phyloP scores from a whole-genome alignment of 129 eudicot genomes.

The Arctium lappa region DNA sequence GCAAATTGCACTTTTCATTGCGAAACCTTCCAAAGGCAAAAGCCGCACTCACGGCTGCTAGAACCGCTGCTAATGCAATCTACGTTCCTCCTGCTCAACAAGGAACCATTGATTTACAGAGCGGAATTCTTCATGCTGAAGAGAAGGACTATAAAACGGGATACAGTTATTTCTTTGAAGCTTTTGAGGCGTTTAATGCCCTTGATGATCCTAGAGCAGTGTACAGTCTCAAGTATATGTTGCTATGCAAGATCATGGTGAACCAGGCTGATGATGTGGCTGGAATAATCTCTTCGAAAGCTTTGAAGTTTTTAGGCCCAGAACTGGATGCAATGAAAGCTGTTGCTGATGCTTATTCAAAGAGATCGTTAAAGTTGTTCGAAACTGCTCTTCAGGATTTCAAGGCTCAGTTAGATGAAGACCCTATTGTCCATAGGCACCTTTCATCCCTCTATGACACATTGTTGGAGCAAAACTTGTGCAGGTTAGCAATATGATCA shows the following conservation, averaged over 20 bases:
- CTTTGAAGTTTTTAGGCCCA: constrained; percentile 63
- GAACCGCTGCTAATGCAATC: constrained; percentile 84
- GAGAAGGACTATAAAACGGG: constrained; percentile 74
- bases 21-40: constrained; percentile 68
- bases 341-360: constrained; percentile 77
- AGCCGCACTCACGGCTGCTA: constrained; percentile 70
- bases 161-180: constrained; percentile 77
- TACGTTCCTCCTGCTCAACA: constrained; percentile 75
- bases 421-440: constrained; percentile 80
- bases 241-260: constrained; percentile 66
- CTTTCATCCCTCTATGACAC: constrained; percentile 65
- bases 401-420: constrained; percentile 72
- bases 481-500: constrained; percentile 40
- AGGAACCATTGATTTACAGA: constrained; percentile 60
- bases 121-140: constrained; percentile 66
- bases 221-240: constrained; percentile 75
- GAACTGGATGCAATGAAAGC: constrained; percentile 90
- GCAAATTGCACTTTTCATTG: constrained; percentile 60
- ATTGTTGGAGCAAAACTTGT: constrained; percentile 62
- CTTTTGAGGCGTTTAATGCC: constrained; percentile 79
- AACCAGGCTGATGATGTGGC: constrained; percentile 73
- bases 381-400: constrained; percentile 63
- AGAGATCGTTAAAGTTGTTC: constrained; percentile 62
- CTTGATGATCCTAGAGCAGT: constrained; percentile 74
- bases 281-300: constrained; percentile 75